Evolutionary conservation across 768 basidiomycete species (phyloP), one percentile per base, ranked within the genome.

Genomic region (Chlorophyllum brunneum): DNA sequence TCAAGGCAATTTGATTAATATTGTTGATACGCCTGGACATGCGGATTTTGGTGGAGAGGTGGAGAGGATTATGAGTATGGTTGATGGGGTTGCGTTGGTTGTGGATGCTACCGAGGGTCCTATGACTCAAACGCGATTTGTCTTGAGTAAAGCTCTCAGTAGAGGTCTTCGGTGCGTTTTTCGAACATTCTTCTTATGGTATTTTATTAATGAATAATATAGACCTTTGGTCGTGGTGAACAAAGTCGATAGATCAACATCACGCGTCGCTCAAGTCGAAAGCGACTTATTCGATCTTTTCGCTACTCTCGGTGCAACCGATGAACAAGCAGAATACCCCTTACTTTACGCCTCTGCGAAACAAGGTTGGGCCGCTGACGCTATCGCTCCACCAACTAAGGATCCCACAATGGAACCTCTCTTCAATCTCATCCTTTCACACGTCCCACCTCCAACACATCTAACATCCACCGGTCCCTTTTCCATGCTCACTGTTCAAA

Each of bases 31-130:
- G 0, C 81, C 80, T 0, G 80, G 81, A 46, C 81, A 83, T 62
- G 80, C 80, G 5, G 81, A 83, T 58, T 81, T 83, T 64, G 80
- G 80, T 29, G 80, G 80, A 50, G 81, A 83, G 61, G 80, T 83
- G 7, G 80, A 83, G 56, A 74, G 80, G 48, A 75, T 81, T 2
- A 68, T 80, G 68, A 78, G 78, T 54, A 81, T 83, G 73, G 77
- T 83, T 9, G 81, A 82, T 54, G 80, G 80, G 24, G 80, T 81
- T 9, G 79, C 79, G 11, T 70, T 83, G n/a, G 66, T 83, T 2
- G 75, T 83, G 15, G 80, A 82, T 55, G 78, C 79, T 2, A 80
- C 81, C 1, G 80, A 82, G 57, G 80, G 80, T 1, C 80, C 81
- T 2, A 81, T 82, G 73, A 81, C 79, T 2, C 81, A 83, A 60